Conservation (phyloP, 31 red algal species). For the Bonnemaisonia californica region DNA sequence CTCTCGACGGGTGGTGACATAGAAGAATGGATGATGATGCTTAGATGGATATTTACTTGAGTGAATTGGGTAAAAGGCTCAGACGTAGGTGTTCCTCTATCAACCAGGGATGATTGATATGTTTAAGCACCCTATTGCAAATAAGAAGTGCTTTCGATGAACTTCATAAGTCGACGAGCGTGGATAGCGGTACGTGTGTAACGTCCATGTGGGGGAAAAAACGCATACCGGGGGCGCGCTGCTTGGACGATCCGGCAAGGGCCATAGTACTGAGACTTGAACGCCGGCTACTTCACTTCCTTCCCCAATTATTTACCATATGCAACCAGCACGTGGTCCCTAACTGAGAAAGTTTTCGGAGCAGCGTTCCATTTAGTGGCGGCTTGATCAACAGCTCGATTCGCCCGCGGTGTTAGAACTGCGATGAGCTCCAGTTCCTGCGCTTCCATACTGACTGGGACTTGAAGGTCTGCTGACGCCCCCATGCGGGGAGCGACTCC, state of each 20-base stretch:
- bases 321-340: background rate
- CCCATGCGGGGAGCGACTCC: slow-evolving; percentile 8
- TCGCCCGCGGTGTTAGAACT: background rate
- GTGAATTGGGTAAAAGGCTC: too few species aligned
- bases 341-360: background rate
- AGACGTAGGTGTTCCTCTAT: too few species aligned
- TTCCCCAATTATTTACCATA: background rate
- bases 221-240: background rate
- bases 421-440: background rate
- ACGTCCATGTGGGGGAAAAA: background rate
- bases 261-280: background rate
- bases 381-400: background rate
- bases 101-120: too few species aligned
- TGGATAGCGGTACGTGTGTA: background rate
- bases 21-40: too few species aligned
- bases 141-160: too few species aligned
- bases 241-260: background rate
- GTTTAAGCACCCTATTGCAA: too few species aligned
- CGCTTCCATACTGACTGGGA: background rate
- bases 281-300: background rate
- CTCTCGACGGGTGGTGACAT: too few species aligned
- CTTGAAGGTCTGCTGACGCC: background rate
- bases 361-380: too few species aligned
- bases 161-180: background rate
- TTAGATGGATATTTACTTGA: too few species aligned